Conservation (phyloP, 129 eudicot genomes). For the Saussurea involucrata region DNA sequence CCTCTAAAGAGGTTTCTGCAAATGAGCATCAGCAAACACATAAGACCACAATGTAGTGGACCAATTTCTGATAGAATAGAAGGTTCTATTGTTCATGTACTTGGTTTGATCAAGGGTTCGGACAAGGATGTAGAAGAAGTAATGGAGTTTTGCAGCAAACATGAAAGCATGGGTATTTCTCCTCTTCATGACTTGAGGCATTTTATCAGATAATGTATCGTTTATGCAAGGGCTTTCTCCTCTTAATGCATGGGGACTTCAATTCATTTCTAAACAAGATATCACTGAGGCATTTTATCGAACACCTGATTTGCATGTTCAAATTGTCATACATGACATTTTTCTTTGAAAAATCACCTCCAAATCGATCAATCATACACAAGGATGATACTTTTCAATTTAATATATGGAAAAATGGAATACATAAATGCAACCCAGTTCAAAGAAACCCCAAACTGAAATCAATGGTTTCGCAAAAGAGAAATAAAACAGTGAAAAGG, state of each 20-base stretch:
- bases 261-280: neutral
- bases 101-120: neutral
- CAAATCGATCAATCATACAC: neutral
- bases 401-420: neutral
- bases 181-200: neutral
- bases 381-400: neutral
- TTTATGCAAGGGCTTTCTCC: neutral
- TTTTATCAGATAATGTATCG: neutral
- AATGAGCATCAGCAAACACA: neutral
- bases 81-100: neutral
- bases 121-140: neutral
- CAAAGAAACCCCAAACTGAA: neutral
- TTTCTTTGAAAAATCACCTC: neutral
- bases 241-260: neutral
- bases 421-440: neutral
- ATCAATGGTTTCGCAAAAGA: neutral
- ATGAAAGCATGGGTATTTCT: neutral
- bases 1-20: constrained; percentile 9
- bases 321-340: neutral
- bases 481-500: neutral
- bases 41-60: constrained; percentile 15
- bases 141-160: neutral
- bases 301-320: constrained; percentile 19
- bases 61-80: neutral
- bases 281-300: neutral